These are phyloP conservation scores for Irpex sp. DNA, from an alignment of 1,284 basidiomycete species.

Conservation along the genomic window DNA sequence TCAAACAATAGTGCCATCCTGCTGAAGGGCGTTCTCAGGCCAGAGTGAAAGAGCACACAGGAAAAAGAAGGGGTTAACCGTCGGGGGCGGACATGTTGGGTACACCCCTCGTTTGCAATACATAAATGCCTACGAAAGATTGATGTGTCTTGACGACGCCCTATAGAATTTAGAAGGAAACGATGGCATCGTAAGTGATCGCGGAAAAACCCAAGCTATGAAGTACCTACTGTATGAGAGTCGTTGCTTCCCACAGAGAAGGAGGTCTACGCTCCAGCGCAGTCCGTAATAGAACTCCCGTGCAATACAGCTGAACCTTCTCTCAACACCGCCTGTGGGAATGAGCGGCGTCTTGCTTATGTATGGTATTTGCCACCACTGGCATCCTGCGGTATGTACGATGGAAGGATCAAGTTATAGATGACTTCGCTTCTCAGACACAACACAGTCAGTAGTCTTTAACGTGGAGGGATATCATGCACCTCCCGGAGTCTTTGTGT, in stretches of 20 bases:
- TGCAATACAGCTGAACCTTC: not conserved
- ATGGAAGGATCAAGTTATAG: too few relatives aligned
- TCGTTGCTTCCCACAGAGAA: not conserved
- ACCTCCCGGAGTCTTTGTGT: too few relatives aligned
- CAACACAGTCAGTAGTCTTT: too few relatives aligned
- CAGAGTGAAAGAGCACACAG: not conserved
- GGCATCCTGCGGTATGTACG: too few relatives aligned
- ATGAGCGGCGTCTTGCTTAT: not conserved
- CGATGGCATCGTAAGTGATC: not conserved
- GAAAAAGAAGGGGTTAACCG: not conserved
- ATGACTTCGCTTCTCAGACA: too few relatives aligned
- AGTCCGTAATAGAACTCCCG: not conserved
- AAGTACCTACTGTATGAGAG: not conserved
- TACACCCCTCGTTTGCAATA: not conserved
- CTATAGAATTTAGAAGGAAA: not conserved
- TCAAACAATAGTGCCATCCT: not conserved
- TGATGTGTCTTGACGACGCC: not conserved
- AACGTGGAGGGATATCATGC: too few relatives aligned
- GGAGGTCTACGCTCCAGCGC: not conserved
- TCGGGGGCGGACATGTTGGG: not conserved
- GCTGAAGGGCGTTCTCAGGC: not conserved
- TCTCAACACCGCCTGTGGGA: not conserved
- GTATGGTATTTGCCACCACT: too few relatives aligned
- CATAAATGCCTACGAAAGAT: not conserved
- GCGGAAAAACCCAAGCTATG: not conserved